These are phyloP conservation scores for Eudorina sp. DNA, from an alignment of 139 green algal species.

Conservation along the genomic window DNA sequence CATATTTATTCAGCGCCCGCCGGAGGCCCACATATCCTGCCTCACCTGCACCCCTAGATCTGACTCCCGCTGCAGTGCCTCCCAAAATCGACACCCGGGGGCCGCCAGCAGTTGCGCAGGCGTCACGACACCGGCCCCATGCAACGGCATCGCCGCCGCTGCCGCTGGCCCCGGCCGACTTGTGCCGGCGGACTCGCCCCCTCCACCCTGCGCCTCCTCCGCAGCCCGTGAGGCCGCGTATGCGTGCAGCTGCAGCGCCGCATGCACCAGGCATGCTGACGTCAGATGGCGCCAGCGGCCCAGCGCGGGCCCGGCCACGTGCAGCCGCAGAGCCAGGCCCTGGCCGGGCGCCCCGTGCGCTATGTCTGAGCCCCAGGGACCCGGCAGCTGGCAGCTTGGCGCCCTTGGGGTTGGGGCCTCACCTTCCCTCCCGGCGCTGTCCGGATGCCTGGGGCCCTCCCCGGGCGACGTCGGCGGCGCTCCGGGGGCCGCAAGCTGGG, in stretches of 20 bases:
- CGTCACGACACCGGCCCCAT: not conserved
- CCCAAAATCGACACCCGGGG: not conserved
- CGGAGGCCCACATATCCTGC: not conserved
- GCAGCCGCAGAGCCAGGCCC: not conserved
- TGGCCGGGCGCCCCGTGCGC: too few relatives aligned
- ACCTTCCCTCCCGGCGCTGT: too few relatives aligned
- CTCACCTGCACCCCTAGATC: not conserved
- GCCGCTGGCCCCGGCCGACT: not conserved
- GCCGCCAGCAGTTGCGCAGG: not conserved
- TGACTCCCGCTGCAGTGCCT: not conserved
- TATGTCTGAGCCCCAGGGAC: too few relatives aligned
- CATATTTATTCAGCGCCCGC: too few relatives aligned
- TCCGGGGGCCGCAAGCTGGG: too few relatives aligned
- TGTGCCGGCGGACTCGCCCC: not conserved
- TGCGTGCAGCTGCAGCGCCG: conserved; percentile 3
- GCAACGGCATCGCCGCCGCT: not conserved
- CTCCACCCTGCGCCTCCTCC: not conserved
- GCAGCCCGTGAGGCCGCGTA: not conserved
- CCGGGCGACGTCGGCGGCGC: too few relatives aligned
- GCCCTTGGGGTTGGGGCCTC: too few relatives aligned
- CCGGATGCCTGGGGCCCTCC: too few relatives aligned
- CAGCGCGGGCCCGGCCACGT: not conserved
- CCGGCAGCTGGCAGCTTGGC: too few relatives aligned
- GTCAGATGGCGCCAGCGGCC: conserved; percentile 10
- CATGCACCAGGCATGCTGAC: conserved; percentile 4